phyloP scores from a whole-genome alignment of 345 rosid genomes.

The Aquilaria malaccensis region DNA sequence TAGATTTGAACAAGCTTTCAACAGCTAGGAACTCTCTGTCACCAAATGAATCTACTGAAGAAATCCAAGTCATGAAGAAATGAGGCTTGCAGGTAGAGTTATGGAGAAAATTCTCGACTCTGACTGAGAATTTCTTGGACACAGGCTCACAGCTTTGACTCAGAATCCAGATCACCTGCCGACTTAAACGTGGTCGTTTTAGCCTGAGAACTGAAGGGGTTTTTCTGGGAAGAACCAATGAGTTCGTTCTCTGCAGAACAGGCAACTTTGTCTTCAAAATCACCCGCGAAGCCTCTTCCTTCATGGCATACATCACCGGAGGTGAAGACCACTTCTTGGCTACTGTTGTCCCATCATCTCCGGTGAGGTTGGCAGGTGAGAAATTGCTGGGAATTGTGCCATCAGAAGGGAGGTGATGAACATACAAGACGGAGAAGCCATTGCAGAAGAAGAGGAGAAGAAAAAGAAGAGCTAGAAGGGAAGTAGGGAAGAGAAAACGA shows the following conservation, averaged over 20 bases:
- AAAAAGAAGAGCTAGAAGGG: slow-evolving; percentile 56
- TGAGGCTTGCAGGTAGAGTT: slow-evolving; percentile 46
- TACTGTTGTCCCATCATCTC: slow-evolving; percentile 2
- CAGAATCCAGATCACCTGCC: slow-evolving; percentile 14
- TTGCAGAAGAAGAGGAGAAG: slow-evolving; percentile 56
- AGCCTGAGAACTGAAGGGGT: slow-evolving; percentile 13
- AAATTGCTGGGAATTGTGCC: slow-evolving; percentile 28
- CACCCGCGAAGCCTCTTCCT: slow-evolving; percentile 35
- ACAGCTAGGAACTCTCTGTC: slow-evolving; percentile 48
- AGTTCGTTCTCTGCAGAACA: slow-evolving; percentile 17
- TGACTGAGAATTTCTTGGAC: slow-evolving; percentile 34
- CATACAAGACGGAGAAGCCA: slow-evolving; percentile 61
- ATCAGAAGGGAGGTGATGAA: slow-evolving; percentile 36
- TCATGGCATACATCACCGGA: slow-evolving; percentile 39
- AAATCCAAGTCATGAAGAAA: slow-evolving; percentile 96
- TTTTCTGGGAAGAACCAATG: slow-evolving; percentile 17
- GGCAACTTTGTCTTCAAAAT: slow-evolving; percentile 29
- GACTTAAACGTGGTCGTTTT: slow-evolving; percentile 7
- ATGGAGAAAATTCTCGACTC: slow-evolving; percentile 38
- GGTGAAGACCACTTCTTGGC: slow-evolving; percentile 21
- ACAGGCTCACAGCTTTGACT: slow-evolving; percentile 18
- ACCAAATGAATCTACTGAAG: slow-evolving; percentile 52
- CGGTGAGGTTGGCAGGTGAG: slow-evolving; percentile 18
- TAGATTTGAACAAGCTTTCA: slow-evolving; percentile 61
- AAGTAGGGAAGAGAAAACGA: slow-evolving; percentile 45